Conservation (phyloP, 2,329 filamentous ascomycete species). For the Epicoccum sorghinum region DNA sequence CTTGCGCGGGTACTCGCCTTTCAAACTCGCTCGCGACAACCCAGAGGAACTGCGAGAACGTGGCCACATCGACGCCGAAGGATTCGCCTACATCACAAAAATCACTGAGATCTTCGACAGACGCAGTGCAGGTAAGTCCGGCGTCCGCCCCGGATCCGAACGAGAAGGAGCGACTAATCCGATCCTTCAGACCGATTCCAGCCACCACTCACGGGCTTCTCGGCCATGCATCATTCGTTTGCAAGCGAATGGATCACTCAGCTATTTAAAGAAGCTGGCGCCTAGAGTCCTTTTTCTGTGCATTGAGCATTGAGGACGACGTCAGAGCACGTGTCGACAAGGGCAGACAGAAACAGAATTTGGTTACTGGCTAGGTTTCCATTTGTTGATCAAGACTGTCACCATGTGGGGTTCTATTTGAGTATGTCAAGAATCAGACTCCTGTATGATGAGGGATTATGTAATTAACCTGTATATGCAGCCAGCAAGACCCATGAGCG, state of each 20-base stretch:
- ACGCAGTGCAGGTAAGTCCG: conserved; percentile 31
- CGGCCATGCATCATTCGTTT: conserved; percentile 32
- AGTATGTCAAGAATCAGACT: conserved; percentile 18
- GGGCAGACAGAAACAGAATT: not conserved
- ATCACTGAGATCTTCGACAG: conserved; percentile 35
- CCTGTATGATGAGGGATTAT: conserved; percentile 14
- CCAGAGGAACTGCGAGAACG: conserved; percentile 38
- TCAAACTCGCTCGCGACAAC: conserved; percentile 45
- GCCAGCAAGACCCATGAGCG: not conserved
- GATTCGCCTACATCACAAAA: conserved; percentile 38
- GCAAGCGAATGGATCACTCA: conserved; percentile 42
- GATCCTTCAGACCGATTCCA: conserved; percentile 35
- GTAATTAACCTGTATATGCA: conserved; percentile 16
- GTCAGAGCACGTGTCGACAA: conserved; percentile 5
- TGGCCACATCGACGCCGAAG: conserved; percentile 38
- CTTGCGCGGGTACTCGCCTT: conserved; percentile 40
- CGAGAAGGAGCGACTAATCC: not conserved
- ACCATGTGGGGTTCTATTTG: conserved; percentile 4
- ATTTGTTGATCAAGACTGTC: conserved; percentile 13
- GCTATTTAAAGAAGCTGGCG: conserved; percentile 42
- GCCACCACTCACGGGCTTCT: conserved; percentile 36
- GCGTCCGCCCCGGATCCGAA: not conserved
- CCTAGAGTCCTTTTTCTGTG: conserved; percentile 13
- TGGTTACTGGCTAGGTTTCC: not conserved
- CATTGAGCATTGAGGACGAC: not conserved